Evolutionary conservation across 2,329 filamentous ascomycete genomes (phyloP), one percentile per base, ranked within the genome.

Genomic region (Monascus ruber): DNA sequence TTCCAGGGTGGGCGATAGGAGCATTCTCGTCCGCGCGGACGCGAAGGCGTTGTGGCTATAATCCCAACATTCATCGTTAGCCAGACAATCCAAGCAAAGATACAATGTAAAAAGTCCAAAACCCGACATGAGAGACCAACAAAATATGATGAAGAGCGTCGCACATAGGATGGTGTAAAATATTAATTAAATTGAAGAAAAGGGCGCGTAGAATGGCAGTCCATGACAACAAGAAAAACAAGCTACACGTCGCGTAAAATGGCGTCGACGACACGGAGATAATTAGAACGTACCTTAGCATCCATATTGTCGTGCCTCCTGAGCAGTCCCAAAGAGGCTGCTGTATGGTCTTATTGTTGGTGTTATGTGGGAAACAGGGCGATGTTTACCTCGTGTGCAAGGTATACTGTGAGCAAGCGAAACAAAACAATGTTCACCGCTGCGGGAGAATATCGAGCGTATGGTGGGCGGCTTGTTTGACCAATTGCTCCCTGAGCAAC

Each of bases 1-100:
- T 78, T 49, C 74, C 74, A 38, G 58, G 55, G 33, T 60, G 63
- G 39, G 68, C 60, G 39, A 71, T 66, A 36, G 69, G 62, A 42
- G 71, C 64, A 62, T 91, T 91, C 64, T 93, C 85, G 65, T 86
- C 82, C 38, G 68, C 69, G 56, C 72, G 72, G 53, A 73, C 68
- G 59, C 76, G 74, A 58, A 79, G 62, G 62, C 83, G 76, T 62
- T 83, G 81, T 45, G 84, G 83, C 85, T 89, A 55, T 39, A 47
- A 37, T 38, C 38, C 17, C 28, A 34, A 33, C 43, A 36, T 34
- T 9, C 47, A 41, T 29, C 34, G 40, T 52, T 26, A 55, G 48
- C 41, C 17, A 17, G 17, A 17, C 17, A 17, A 17, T 17, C 9
- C 24, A n/a, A 24, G 17, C 24, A 34, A 8, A 17, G 17, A 17